Evolutionary conservation across 2,329 filamentous ascomycete species (phyloP).

Genomic region (Grosmannia serpens): DNA sequence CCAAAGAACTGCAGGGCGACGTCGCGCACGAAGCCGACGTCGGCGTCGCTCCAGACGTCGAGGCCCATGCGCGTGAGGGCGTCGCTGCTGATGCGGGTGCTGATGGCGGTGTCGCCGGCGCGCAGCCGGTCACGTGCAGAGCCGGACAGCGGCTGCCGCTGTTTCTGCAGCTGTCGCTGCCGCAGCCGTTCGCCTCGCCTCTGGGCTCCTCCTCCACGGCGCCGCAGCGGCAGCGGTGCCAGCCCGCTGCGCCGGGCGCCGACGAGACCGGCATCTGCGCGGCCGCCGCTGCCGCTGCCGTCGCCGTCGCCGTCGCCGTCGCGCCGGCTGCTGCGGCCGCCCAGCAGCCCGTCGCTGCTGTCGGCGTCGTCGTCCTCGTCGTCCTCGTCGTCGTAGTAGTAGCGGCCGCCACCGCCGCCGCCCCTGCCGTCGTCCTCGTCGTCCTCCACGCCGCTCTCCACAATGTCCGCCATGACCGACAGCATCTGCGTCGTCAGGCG

Average conservation of each 20-base stretch:
- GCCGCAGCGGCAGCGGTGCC: not conserved
- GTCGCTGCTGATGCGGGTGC: conserved; percentile 48
- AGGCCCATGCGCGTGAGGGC: conserved; percentile 62
- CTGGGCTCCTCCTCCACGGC: not conserved
- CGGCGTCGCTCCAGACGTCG: conserved; percentile 62
- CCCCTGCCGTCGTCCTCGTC: conserved; percentile 25
- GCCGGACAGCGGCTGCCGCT: conserved; percentile 16
- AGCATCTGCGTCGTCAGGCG: conserved; percentile 58
- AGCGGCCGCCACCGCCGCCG: conserved; percentile 3
- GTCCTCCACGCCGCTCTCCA: conserved; percentile 37
- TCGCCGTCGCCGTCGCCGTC: conserved; percentile 22
- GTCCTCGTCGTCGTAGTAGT: conserved; percentile 5
- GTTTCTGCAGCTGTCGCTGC: conserved; percentile 9
- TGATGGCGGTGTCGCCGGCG: conserved; percentile 1
- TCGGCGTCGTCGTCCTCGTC: not conserved
- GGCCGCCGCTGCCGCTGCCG: not conserved
- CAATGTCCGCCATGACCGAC: conserved; percentile 47
- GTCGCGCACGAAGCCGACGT: conserved; percentile 57
- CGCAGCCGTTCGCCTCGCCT: not conserved
- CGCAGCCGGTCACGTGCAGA: too few relatives aligned
- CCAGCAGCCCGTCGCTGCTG: not conserved
- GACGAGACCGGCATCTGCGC: conserved; percentile 1
- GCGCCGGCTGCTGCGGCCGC: conserved; percentile 1
- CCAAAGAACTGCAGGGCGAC: conserved; percentile 55
- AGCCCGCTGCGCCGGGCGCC: conserved; percentile 6